phyloP scores from a whole-genome alignment of 2,329 filamentous ascomycete genomes.

The Didymellaceae sp. region DNA sequence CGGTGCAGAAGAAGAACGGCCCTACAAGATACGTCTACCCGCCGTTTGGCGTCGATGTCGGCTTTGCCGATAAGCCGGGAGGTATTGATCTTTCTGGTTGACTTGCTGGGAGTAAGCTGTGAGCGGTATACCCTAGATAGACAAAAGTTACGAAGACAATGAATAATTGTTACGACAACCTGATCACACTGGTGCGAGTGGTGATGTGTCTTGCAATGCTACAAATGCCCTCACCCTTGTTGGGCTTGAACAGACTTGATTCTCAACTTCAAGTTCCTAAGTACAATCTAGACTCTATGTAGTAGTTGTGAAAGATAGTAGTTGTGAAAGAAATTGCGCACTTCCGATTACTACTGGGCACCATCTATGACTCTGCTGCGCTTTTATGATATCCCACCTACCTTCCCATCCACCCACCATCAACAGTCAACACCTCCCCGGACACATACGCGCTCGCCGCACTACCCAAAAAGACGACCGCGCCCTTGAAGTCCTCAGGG shows the following conservation, averaged over 20 bases:
- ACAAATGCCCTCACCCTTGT: neutral
- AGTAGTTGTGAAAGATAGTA: too few species aligned
- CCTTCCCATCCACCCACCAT: constrained; percentile 93
- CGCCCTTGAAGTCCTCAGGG: constrained; percentile 88
- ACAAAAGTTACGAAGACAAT: constrained; percentile 12
- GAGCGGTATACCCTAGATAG: constrained; percentile 18
- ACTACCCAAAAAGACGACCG: constrained; percentile 77
- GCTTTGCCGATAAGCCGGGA: constrained; percentile 57
- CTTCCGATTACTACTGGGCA: too few species aligned
- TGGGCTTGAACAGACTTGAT: too few species aligned
- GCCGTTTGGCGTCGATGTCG: constrained; percentile 56
- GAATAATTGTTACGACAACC: neutral
- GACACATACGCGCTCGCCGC: constrained; percentile 80
- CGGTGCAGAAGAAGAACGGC: constrained; percentile 56
- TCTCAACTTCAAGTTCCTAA: too few species aligned
- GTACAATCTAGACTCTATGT: too few species aligned
- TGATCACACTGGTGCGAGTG: neutral
- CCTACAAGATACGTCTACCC: constrained; percentile 57
- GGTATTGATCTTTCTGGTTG: constrained; percentile 46
- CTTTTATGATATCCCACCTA: constrained; percentile 56
- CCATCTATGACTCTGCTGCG: neutral
- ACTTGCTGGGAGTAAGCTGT: constrained; percentile 16
- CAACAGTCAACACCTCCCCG: constrained; percentile 81
- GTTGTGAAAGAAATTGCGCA: too few species aligned
- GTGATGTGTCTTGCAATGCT: neutral